Conservation (phyloP, 257 asterid species). For the Solanum chiquidenum region DNA sequence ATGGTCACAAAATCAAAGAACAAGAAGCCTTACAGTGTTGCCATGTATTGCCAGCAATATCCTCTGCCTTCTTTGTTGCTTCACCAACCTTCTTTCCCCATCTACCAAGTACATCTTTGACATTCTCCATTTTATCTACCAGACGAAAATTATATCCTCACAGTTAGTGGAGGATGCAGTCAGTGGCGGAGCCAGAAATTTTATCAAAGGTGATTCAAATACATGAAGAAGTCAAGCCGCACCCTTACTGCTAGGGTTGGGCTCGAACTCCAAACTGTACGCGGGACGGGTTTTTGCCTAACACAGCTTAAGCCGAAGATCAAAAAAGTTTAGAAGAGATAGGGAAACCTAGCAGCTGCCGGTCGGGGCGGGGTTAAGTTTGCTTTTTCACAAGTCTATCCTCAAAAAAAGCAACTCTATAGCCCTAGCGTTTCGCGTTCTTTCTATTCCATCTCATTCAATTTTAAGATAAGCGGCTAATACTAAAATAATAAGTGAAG, state of each 20-base stretch:
- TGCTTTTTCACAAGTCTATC: not conserved
- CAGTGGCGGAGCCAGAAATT: not conserved
- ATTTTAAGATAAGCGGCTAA: too few relatives aligned
- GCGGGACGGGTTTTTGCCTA: not conserved
- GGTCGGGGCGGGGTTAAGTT: not conserved
- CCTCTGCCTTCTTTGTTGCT: constrained; percentile 80
- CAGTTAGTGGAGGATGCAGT: not conserved
- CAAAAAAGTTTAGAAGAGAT: not conserved
- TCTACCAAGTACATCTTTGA: constrained; percentile 72
- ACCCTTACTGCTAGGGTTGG: not conserved
- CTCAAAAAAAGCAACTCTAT: not conserved
- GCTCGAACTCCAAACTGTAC: not conserved
- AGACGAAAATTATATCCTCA: not conserved
- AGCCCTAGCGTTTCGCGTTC: not conserved
- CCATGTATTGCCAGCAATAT: constrained; percentile 90
- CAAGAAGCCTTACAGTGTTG: constrained; percentile 68
- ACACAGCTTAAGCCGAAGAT: not conserved
- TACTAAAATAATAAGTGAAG: not conserved
- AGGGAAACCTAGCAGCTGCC: not conserved
- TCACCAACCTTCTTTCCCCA: constrained; percentile 92
- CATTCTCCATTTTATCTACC: constrained; percentile 52
- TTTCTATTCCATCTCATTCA: not conserved
- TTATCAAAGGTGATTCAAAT: not conserved
- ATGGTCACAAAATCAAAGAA: not conserved
- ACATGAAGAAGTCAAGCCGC: not conserved